Conservation (phyloP, 495 filamentous ascomycete genomes). For the Penicillium longicatenatum region DNA sequence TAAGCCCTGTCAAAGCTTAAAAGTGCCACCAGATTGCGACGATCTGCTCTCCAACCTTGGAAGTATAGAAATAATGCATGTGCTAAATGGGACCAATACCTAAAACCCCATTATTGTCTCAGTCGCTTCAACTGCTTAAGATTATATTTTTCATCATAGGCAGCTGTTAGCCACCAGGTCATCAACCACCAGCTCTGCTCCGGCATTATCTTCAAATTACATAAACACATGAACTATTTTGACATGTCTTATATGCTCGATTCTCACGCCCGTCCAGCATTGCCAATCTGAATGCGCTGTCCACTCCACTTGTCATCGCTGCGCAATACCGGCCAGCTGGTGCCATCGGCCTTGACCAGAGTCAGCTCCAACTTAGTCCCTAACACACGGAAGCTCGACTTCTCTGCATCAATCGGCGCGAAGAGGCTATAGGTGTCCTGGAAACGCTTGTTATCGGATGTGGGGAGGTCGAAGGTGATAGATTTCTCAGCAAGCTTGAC, state of each 20-base stretch:
- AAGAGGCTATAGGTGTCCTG: constrained; percentile 73
- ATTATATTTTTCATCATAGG: constrained; percentile 3
- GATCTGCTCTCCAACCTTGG: neutral
- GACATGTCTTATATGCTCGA: constrained; percentile 6
- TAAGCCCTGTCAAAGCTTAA: neutral
- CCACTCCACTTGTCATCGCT: constrained; percentile 78
- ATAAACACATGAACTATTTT: constrained; percentile 6
- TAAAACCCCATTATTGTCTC: neutral
- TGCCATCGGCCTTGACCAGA: constrained; percentile 78
- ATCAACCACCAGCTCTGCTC: constrained; percentile 8
- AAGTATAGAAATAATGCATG: neutral
- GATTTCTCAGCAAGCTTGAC: constrained; percentile 63
- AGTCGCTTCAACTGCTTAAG: neutral
- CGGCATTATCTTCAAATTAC: constrained; percentile 8
- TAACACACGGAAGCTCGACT: constrained; percentile 79
- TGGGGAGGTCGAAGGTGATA: constrained; percentile 77
- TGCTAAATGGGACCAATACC: neutral
- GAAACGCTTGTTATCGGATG: constrained; percentile 83
- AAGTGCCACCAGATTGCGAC: neutral
- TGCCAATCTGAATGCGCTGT: constrained; percentile 80
- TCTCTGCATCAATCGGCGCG: constrained; percentile 69
- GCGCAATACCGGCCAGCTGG: constrained; percentile 86
- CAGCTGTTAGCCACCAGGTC: constrained; percentile 10
- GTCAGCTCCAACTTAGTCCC: constrained; percentile 94
- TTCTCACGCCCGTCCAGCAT: constrained; percentile 65